These are phyloP conservation scores for Sugiyamaella lignohabitans DNA, from an alignment of 805 yeast species.

Conservation along the genomic window DNA sequence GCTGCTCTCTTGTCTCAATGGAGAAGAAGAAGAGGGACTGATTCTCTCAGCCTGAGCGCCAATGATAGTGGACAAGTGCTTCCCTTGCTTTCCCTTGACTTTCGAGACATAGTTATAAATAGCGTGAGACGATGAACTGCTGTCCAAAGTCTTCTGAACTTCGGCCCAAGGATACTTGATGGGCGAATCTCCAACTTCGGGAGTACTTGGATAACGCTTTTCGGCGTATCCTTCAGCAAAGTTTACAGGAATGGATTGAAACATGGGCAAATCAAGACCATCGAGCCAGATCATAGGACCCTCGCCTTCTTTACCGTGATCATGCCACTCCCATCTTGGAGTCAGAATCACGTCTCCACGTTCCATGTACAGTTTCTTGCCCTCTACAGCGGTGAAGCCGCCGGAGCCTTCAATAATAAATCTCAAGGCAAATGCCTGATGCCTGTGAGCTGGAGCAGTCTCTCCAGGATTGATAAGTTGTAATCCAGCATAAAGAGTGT, in stretches of 20 bases:
- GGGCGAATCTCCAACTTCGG: conserved; percentile 1
- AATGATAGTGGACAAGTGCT: conserved; percentile 9
- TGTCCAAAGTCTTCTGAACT: conserved; percentile 5
- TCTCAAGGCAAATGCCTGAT: conserved; percentile 10
- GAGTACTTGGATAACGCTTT: conserved; percentile 7
- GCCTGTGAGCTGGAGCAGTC: conserved; percentile 11
- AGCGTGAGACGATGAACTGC: neutral
- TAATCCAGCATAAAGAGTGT: conserved; percentile 11
- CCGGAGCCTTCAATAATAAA: conserved; percentile 10
- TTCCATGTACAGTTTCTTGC: conserved; percentile 10
- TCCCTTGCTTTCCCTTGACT: neutral
- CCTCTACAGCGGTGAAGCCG: conserved; percentile 13
- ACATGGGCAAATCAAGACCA: conserved; percentile 10
- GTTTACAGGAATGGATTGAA: conserved; percentile 10
- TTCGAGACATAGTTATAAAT: conserved; percentile 6
- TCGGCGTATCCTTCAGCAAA: conserved; percentile 10
- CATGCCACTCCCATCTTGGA: conserved; percentile 12
- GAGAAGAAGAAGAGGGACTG: neutral
- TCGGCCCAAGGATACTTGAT: conserved; percentile 5
- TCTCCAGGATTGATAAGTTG: conserved; percentile 11
- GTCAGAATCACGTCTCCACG: conserved; percentile 10
- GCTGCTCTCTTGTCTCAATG: conserved; percentile 7
- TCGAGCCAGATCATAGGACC: conserved; percentile 12
- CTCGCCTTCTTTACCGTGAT: conserved; percentile 11
- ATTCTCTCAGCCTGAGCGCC: conserved; percentile 14